Conservation (phyloP, 73 alveolate species). For the Paraurostyla sp. region DNA sequence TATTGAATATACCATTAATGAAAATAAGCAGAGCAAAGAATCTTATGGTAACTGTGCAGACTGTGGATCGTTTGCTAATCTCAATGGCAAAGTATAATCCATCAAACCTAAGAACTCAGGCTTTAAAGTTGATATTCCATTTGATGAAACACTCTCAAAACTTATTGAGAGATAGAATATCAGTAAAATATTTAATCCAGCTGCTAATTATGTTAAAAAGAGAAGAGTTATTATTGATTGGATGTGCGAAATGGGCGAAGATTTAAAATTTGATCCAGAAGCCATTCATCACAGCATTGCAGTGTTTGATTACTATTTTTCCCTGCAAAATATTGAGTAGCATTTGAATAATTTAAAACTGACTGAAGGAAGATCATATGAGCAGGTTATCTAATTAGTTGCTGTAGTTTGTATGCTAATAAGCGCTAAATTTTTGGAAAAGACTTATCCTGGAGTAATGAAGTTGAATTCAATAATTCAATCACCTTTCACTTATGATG, state of each 20-base stretch:
- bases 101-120: neutral
- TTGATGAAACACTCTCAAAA: neutral
- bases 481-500: constrained; percentile 43
- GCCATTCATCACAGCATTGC: constrained; percentile 79
- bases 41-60: neutral
- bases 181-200: constrained; percentile 34
- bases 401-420: constrained; percentile 69
- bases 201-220: constrained; percentile 42
- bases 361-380: neutral
- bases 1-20: neutral
- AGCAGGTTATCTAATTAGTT: constrained; percentile 52
- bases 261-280: constrained; percentile 21
- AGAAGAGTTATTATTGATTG: constrained; percentile 75
- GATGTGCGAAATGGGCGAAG: constrained; percentile 82
- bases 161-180: neutral
- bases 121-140: constrained; percentile 33
- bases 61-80: constrained; percentile 9
- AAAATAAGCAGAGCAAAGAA: neutral
- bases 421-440: constrained; percentile 66
- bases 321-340: constrained; percentile 4
- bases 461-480: neutral
- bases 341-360: neutral
- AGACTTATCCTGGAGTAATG: constrained; percentile 62
- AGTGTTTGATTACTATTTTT: constrained; percentile 50
- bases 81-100: neutral